A percentile compares a stretch with the other conserved stretches of the same genome.
Evolutionary conservation across 2,329 filamentous ascomycete genomes (phyloP).

Genomic region (Ascochyta lentis): DNA sequence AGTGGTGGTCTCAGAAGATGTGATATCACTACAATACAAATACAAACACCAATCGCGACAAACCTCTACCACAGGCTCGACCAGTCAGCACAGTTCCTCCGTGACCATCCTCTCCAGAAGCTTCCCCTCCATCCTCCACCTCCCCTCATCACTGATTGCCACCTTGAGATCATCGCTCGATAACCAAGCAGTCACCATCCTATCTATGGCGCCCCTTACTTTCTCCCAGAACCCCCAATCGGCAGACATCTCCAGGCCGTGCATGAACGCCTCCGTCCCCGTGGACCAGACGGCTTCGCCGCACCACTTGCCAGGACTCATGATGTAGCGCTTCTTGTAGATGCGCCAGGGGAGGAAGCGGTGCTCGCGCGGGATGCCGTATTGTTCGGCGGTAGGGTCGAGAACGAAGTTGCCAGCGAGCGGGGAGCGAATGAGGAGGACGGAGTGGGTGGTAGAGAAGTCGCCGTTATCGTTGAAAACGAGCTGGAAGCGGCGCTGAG

Average conservation of each 20-base stretch:
- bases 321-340: background rate
- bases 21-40: background rate
- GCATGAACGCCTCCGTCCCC: background rate
- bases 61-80: background rate
- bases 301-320: background rate
- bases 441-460: background rate
- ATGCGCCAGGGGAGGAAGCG: constrained; percentile 1
- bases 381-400: constrained; percentile 7
- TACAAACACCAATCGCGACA: background rate
- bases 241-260: background rate
- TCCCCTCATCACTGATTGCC: background rate
- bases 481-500: background rate
- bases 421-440: constrained; percentile 1
- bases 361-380: background rate
- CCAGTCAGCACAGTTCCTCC: background rate
- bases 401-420: constrained; percentile 5
- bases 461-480: background rate
- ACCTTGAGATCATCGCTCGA: background rate
- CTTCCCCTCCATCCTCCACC: background rate
- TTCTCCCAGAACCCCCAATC: background rate
- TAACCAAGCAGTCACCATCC: background rate
- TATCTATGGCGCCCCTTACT: background rate
- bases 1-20: background rate
- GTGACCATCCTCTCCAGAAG: background rate
- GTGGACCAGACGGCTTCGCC: background rate